Evolutionary conservation across 1,284 basidiomycete species (phyloP).

Genomic region (Fistulina hepatica): DNA sequence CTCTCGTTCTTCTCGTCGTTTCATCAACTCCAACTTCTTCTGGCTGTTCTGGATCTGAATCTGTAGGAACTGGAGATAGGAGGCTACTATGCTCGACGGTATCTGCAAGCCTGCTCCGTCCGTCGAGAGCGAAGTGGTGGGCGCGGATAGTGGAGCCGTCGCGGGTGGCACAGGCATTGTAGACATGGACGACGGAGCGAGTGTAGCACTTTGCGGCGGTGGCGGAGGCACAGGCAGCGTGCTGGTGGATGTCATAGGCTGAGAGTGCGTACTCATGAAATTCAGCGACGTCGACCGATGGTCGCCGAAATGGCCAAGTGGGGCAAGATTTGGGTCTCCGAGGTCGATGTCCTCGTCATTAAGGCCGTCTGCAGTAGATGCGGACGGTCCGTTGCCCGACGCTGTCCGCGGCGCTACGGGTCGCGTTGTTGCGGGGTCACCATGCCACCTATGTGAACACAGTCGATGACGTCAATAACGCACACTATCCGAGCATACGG

Average conservation of each 20-base stretch:
- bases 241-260: constrained; percentile 9
- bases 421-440: constrained; percentile 45
- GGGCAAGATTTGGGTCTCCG: constrained; percentile 36
- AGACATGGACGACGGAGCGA: constrained; percentile 9
- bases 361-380: constrained; percentile 20
- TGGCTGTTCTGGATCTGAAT: constrained; percentile 46
- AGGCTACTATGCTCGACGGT: constrained; percentile 37
- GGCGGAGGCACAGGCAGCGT: constrained; percentile 8
- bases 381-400: constrained; percentile 16
- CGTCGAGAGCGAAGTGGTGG: constrained; percentile 11
- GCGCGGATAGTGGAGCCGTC: constrained; percentile 5
- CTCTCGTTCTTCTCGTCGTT: constrained; percentile 51
- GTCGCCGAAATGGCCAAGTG: constrained; percentile 27
- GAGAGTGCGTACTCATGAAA: constrained; percentile 3
- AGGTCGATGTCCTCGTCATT: constrained; percentile 41
- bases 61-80: constrained; percentile 47
- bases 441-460: constrained; percentile 38
- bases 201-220: constrained; percentile 5
- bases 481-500: constrained; percentile 1
- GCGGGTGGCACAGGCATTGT: constrained; percentile 7
- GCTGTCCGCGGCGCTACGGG: constrained; percentile 28
- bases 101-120: constrained; percentile 11
- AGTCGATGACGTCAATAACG: constrained; percentile 10
- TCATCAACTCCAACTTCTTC: constrained; percentile 53
- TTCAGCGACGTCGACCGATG: constrained; percentile 5